A percentile compares a stretch with the other conserved stretches of the same genome.
These are phyloP conservation scores for Paxillus ammoniavirescens DNA, from an alignment of 768 basidiomycete genomes.

Conservation along the genomic window DNA sequence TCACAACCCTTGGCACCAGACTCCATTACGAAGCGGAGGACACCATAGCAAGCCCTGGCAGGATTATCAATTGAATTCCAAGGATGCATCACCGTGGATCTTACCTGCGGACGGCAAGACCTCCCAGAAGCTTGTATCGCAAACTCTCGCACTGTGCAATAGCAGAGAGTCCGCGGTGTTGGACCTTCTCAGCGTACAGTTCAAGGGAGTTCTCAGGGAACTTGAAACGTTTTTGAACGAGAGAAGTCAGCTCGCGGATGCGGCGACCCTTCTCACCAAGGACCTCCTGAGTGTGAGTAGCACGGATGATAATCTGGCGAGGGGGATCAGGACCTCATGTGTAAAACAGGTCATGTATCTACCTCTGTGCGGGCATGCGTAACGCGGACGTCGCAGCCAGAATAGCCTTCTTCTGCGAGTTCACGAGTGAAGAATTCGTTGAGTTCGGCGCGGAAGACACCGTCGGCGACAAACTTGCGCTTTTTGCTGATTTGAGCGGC, in stretches of 20 bases:
- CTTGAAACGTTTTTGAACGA: slow-evolving; percentile 99
- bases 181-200: slow-evolving; percentile 99
- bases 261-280: slow-evolving; percentile 99
- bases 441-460: slow-evolving; percentile 98
- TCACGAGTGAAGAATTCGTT: slow-evolving; percentile 99
- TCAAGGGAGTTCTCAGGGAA: slow-evolving; percentile 99
- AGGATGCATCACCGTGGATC: slow-evolving; percentile 29
- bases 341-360: slow-evolving; percentile 7
- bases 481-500: slow-evolving; percentile 93
- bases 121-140: slow-evolving; percentile 98
- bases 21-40: slow-evolving; percentile 99
- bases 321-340: not conserved
- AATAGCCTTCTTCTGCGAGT: slow-evolving; percentile 99
- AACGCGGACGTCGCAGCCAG: slow-evolving; percentile 99
- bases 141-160: slow-evolving; percentile 98
- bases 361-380: slow-evolving; percentile 99
- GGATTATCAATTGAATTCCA: not conserved
- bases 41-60: slow-evolving; percentile 94
- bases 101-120: slow-evolving; percentile 96
- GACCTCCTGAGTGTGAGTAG: slow-evolving; percentile 98
- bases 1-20: slow-evolving; percentile 99
- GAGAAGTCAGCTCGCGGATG: slow-evolving; percentile 96
- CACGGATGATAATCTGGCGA: slow-evolving; percentile 93
- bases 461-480: slow-evolving; percentile 97
- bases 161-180: slow-evolving; percentile 96